Percentiles rank a stretch among this genome's conserved stretches.
phyloP scores from a whole-genome alignment of 1,284 basidiomycete genomes.

The Heterobasidion occidentale region DNA sequence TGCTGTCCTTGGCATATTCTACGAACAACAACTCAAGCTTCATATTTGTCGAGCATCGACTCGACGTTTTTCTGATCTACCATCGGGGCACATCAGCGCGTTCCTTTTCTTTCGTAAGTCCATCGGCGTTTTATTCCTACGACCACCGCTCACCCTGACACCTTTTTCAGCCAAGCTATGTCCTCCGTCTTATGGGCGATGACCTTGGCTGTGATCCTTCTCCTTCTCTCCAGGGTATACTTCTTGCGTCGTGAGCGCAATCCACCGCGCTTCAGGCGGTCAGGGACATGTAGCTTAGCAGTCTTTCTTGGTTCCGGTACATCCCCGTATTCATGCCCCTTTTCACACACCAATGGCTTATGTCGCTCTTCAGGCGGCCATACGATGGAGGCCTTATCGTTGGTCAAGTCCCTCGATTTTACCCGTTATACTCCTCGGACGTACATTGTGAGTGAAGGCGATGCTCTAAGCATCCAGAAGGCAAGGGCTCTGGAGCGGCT shows the following conservation, averaged over 20 bases:
- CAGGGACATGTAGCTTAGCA: constrained; percentile 37
- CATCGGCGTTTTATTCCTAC: no score
- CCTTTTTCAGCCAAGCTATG: not conserved
- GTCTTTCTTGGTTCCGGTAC: constrained; percentile 61
- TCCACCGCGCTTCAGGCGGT: constrained; percentile 5
- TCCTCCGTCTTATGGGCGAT: constrained; percentile 2
- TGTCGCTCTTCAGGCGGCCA: constrained; percentile 74
- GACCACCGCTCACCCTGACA: no score
- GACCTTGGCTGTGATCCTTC: constrained; percentile 2
- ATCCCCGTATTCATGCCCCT: constrained; percentile 7
- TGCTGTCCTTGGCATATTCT: not conserved
- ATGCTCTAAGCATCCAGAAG: constrained; percentile 72
- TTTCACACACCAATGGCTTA: constrained; percentile 1
- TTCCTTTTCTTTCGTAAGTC: no score
- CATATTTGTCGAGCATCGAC: not conserved
- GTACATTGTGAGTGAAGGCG: constrained; percentile 83
- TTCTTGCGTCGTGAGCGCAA: constrained; percentile 9
- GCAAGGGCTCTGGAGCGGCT: constrained; percentile 56
- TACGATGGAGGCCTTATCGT: constrained; percentile 79
- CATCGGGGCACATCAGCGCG: no score
- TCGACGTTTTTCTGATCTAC: no score
- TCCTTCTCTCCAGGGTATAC: constrained; percentile 18
- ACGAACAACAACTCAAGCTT: not conserved
- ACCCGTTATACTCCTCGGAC: constrained; percentile 68
- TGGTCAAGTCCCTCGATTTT: constrained; percentile 75